Conservation (phyloP, 495 filamentous ascomycete genomes). For the Lasiosphaeria hispida region DNA sequence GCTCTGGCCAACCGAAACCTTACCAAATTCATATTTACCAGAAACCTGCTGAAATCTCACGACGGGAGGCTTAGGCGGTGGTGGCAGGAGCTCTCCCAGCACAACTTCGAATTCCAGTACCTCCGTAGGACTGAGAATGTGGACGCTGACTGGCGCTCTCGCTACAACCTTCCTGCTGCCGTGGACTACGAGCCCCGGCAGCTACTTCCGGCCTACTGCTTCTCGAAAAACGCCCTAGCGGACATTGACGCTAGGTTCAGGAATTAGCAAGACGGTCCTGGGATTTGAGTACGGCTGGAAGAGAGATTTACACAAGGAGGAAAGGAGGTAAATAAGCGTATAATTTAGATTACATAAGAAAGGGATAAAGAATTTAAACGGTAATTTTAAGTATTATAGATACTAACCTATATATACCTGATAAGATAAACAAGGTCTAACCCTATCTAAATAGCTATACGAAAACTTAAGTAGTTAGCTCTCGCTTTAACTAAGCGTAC, state of each 20-base stretch:
- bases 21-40: conserved; percentile 1
- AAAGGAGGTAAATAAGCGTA: not conserved
- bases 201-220: not conserved
- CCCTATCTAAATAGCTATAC: no score
- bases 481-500: no score
- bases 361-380: no score
- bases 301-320: not conserved
- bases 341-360: no score
- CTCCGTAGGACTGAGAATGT: not conserved
- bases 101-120: not conserved
- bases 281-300: not conserved
- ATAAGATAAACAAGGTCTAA: no score
- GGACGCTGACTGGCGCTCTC: not conserved
- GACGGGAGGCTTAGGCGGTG: not conserved
- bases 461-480: no score
- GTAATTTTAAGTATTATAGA: no score
- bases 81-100: not conserved
- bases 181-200: not conserved
- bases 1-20: not conserved
- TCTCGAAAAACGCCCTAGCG: not conserved
- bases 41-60: not conserved
- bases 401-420: no score
- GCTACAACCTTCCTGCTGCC: not conserved
- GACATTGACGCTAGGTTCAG: not conserved
- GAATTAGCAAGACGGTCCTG: not conserved